phyloP scores from a whole-genome alignment of 495 filamentous ascomycete species.

The Neurospora sp. region DNA sequence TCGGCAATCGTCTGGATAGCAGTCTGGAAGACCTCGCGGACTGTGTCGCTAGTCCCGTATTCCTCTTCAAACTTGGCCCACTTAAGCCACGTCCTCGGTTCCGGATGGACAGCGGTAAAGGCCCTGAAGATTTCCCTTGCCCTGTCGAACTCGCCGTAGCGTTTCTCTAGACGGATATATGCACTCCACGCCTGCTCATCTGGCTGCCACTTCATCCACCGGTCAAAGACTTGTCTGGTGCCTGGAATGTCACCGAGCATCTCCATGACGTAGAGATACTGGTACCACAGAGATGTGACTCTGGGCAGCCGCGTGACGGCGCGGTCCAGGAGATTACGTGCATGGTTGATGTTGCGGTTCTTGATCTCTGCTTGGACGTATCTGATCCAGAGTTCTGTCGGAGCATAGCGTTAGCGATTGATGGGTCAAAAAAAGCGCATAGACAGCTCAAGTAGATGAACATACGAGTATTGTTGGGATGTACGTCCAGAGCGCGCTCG shows the following conservation, averaged over 20 bases:
- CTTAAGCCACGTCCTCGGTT: conserved; percentile 96
- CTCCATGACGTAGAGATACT: conserved; percentile 98
- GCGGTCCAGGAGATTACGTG: conserved; percentile 85
- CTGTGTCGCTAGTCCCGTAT: conserved; percentile 77
- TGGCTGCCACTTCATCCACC: conserved; percentile 98
- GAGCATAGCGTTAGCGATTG: background rate
- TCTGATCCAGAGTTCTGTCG: conserved; percentile 48
- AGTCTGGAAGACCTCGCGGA: conserved; percentile 82
- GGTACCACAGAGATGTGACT: conserved; percentile 95
- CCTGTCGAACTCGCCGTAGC: conserved; percentile 80
- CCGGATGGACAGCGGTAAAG: conserved; percentile 88
- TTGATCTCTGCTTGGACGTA: conserved; percentile 98
- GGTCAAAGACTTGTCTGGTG: conserved; percentile 88
- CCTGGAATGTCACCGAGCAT: conserved; percentile 88
- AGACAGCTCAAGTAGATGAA: conserved; percentile 20
- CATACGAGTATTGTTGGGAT: conserved; percentile 69
- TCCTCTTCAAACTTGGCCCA: conserved; percentile 98
- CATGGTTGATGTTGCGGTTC: conserved; percentile 93
- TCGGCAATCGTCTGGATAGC: conserved; percentile 88
- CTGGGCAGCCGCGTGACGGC: conserved; percentile 87
- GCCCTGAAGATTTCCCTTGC: conserved; percentile 79
- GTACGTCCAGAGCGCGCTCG: conserved; percentile 89
- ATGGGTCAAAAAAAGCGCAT: background rate
- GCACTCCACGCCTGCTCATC: conserved; percentile 91
- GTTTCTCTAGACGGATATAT: conserved; percentile 94